Percentiles rank a stretch among this genome's conserved stretches.
phyloP scores from a whole-genome alignment of 192 early-diverging fungal species.

The Coemansia sp. region DNA sequence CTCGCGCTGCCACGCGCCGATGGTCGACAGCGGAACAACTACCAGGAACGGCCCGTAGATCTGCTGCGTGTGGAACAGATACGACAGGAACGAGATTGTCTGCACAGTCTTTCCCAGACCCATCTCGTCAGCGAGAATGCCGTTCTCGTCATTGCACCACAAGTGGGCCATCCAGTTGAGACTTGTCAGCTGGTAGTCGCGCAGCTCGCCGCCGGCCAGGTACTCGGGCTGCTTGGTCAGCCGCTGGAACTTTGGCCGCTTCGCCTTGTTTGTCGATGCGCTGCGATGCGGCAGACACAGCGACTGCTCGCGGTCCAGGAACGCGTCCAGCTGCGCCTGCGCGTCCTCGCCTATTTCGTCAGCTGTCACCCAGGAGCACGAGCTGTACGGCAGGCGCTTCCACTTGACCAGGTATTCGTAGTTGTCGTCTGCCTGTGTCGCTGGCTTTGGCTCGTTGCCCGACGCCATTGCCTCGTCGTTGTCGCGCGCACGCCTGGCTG shows the following conservation, averaged over 20 bases:
- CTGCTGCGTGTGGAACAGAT: conserved; percentile 77
- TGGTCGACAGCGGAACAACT: conserved; percentile 94
- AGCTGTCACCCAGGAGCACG: conserved; percentile 83
- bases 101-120: conserved; percentile 97
- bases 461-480: conserved; percentile 25
- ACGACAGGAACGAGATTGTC: conserved; percentile 88
- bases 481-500: conserved; percentile 19
- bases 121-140: conserved; percentile 96
- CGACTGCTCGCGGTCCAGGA: conserved; percentile 72
- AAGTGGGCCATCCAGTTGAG: conserved; percentile 97
- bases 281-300: conserved; percentile 69
- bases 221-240: conserved; percentile 78
- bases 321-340: conserved; percentile 85
- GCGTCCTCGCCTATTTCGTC: conserved; percentile 67
- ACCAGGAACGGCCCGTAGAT: conserved; percentile 94
- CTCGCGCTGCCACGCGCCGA: conserved; percentile 93
- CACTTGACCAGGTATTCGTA: conserved; percentile 92
- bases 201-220: conserved; percentile 78
- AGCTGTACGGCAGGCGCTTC: conserved; percentile 80
- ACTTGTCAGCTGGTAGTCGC: conserved; percentile 93
- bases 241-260: conserved; percentile 75
- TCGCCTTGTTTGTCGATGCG: conserved; percentile 43
- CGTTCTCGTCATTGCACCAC: conserved; percentile 94
- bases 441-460: background rate
- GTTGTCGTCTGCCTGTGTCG: conserved; percentile 44